Conservation (phyloP, 441 rosid species). For the Syzygium malaccense region DNA sequence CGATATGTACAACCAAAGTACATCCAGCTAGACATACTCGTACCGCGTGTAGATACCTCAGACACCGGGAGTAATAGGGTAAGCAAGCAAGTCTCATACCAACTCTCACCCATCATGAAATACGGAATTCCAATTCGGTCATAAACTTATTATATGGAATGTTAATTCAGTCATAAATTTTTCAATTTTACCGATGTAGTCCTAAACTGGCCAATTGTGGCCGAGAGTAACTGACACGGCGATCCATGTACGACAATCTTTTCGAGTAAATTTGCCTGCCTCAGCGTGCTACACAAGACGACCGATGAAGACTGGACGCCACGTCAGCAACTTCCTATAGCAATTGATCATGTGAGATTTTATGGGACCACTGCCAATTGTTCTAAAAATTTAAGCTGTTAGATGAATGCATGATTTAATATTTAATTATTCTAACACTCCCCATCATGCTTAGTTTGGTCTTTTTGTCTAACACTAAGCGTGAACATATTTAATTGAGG, state of each 20-base stretch:
- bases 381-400: too few relatives aligned
- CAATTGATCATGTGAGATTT: background rate
- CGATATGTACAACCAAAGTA: background rate
- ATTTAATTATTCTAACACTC: too few relatives aligned
- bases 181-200: rapidly evolving
- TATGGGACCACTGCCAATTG: too few relatives aligned
- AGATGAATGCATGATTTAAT: too few relatives aligned
- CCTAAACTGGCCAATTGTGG: background rate
- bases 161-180: background rate
- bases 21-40: background rate
- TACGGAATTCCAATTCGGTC: background rate
- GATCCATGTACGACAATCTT: background rate
- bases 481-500: too few relatives aligned
- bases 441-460: too few relatives aligned
- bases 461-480: too few relatives aligned
- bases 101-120: background rate
- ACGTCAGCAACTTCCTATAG: rapidly evolving
- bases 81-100: background rate
- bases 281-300: rapidly evolving
- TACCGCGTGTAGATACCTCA: background rate
- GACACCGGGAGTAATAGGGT: background rate
- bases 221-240: rapidly evolving
- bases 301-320: rapidly evolving
- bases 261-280: rapidly evolving
- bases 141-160: background rate